Evolutionary conservation across 1,284 basidiomycete species (phyloP), one percentile per base, ranked within the genome.

Genomic region (Peniophora sp.): DNA sequence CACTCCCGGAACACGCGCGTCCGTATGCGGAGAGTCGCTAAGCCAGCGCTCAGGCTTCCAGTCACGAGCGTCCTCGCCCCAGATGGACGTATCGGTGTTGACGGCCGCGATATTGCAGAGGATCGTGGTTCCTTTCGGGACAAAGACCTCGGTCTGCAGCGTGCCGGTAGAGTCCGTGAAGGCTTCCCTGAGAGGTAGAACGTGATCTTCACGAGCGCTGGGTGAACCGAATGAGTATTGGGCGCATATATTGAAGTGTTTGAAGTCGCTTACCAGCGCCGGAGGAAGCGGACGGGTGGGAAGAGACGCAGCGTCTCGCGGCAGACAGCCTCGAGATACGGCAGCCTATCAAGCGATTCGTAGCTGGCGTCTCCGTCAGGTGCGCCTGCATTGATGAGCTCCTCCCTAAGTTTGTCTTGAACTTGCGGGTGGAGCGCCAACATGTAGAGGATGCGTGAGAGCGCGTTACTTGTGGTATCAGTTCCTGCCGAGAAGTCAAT

Each of bases 271-370:
- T 57, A 73, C 72, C 64, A 67, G 51, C 73, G 62, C 10, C 68
- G 63, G n/a, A 75, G 68, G 51, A 73, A 72, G 11, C 71, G 68
- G 14, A 72, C 69, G 8, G 72, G 71, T 11, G 73, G 71, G 54
- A 71, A 69, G 12, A 76, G 51, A 49, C 74, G 60, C 47, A 77
- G 57, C 3, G 73, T 75, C 55, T 78, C 75, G 48, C 72, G 72
- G 6, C 73, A 60, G 2, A 76, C 68, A 1, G 73, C 71, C 53
- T 78, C 74, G 1, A 78, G 62, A 58, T 65, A 69, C 1, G 71
- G 71, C 3, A 75, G 60, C 0, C 54, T 55, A 47, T 61, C 65
- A 9, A 76, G 54, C 11, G 60, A 62, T 27, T 75, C 71, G 53
- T 70, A 71, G 18, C 54, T 58, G 12, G 74, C 58, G 11, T 51